Evolutionary conservation across 2,329 filamentous ascomycete genomes (phyloP).

Genomic region (Xylariales sp.): DNA sequence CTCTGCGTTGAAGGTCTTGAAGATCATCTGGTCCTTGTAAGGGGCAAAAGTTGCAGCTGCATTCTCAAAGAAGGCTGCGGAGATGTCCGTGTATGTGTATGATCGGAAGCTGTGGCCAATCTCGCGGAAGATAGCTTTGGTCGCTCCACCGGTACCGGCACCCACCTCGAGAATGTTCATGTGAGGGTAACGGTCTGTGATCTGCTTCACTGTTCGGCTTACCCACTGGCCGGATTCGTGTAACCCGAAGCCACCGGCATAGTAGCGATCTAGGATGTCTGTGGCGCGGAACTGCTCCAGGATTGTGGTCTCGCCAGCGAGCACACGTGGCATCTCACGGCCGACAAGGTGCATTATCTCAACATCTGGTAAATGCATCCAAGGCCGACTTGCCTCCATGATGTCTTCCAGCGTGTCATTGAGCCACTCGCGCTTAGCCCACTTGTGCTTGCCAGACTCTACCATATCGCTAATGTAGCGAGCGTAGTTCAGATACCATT

Average conservation of each 20-base stretch:
- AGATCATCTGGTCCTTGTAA: conserved; percentile 22
- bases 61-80: conserved; percentile 29
- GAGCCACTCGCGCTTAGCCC: conserved; percentile 8
- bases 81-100: conserved; percentile 38
- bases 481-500: conserved; percentile 11
- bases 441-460: conserved; percentile 6
- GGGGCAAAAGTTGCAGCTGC: conserved; percentile 21
- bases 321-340: conserved; percentile 8
- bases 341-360: conserved; percentile 14
- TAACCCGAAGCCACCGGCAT: conserved; percentile 6
- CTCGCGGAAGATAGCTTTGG: conserved; percentile 23
- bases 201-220: conserved; percentile 4
- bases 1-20: conserved; percentile 23
- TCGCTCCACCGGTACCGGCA: conserved; percentile 33
- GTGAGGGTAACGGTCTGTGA: conserved; percentile 6
- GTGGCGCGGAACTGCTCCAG: conserved; percentile 11
- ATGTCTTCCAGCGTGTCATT: conserved; percentile 9
- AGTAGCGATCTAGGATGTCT: conserved; percentile 12
- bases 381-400: conserved; percentile 1
- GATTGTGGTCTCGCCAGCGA: conserved; percentile 12
- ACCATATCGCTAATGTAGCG: conserved; percentile 5
- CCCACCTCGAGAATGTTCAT: conserved; percentile 6
- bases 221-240: conserved; percentile 7
- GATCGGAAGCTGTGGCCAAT: conserved; percentile 14
- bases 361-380: conserved; percentile 9